Evolutionary conservation across 208 protist genomes (phyloP).

Genomic region (Trichomonas tenax): DNA sequence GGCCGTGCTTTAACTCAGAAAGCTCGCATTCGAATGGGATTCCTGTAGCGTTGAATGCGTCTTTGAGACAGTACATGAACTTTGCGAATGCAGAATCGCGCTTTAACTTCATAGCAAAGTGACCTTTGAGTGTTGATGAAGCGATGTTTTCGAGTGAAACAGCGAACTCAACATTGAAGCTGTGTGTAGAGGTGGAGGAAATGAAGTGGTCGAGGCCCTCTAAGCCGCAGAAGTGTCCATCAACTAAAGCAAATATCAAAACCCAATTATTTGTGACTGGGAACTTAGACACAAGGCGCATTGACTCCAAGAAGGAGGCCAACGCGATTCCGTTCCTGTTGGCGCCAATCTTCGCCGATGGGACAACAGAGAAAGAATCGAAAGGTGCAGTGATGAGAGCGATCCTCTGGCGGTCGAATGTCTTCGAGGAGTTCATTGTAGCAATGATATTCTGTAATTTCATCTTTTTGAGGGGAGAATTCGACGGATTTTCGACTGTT

Average conservation of each 20-base stretch:
- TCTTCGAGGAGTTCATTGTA: neutral
- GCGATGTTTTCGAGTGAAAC: neutral
- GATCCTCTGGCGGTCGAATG: neutral
- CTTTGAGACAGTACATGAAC: neutral
- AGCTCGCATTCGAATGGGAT: neutral
- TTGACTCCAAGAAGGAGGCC: neutral
- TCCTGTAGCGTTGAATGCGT: neutral
- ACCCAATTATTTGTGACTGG: conserved; percentile 18
- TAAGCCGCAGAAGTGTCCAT: neutral
- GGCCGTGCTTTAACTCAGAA: neutral
- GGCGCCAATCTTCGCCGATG: neutral
- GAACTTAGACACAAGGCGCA: conserved; percentile 2
- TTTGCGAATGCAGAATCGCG: neutral
- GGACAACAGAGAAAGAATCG: neutral
- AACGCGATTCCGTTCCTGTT: neutral
- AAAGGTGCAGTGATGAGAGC: neutral
- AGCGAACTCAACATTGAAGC: neutral
- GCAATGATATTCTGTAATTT: neutral
- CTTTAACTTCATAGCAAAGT: neutral
- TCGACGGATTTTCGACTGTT: neutral
- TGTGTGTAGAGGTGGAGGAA: neutral
- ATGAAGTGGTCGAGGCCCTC: neutral
- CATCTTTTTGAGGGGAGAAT: neutral
- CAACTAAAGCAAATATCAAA: neutral
- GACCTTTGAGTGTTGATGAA: neutral